Percentiles rank a stretch among this genome's conserved stretches.
Conservation (phyloP, 805 yeast species). For the Osmozyma mogii region DNA sequence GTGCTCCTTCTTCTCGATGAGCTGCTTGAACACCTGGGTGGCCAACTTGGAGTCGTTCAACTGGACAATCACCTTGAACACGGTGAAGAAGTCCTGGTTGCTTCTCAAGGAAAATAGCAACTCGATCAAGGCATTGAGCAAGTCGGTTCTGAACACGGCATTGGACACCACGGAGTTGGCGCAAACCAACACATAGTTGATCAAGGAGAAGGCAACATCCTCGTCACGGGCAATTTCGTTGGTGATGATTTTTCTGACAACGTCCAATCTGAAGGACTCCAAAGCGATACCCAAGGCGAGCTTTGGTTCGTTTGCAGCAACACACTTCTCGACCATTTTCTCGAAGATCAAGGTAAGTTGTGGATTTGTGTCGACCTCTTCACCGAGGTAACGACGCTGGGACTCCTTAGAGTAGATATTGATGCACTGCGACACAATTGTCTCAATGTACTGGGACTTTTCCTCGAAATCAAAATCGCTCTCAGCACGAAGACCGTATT, state of each 20-base stretch:
- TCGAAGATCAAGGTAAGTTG: constrained; percentile 69
- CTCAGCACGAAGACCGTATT: constrained; percentile 81
- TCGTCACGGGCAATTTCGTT: constrained; percentile 35
- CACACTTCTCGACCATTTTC: constrained; percentile 78
- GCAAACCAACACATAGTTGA: constrained; percentile 70
- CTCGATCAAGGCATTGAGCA: constrained; percentile 44
- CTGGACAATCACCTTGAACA: constrained; percentile 82
- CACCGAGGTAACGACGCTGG: constrained; percentile 31
- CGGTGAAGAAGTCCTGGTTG: constrained; percentile 72
- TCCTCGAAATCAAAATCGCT: constrained; percentile 68
- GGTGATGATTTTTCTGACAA: constrained; percentile 53
- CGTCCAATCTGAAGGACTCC: constrained; percentile 81
- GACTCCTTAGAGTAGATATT: constrained; percentile 68
- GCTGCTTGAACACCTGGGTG: constrained; percentile 53
- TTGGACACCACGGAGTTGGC: constrained; percentile 45
- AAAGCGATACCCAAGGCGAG: constrained; percentile 86
- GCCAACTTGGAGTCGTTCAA: constrained; percentile 73
- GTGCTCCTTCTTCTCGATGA: constrained; percentile 42
- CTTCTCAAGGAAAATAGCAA: constrained; percentile 45
- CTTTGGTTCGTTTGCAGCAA: constrained; percentile 59
- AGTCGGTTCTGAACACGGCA: constrained; percentile 11
- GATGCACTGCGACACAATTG: constrained; percentile 89
- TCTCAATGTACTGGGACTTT: constrained; percentile 80
- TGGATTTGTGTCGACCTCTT: constrained; percentile 38
- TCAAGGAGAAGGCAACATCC: constrained; percentile 45